Conservation (phyloP, 345 rosid species). For the Nephelium lappaceum region DNA sequence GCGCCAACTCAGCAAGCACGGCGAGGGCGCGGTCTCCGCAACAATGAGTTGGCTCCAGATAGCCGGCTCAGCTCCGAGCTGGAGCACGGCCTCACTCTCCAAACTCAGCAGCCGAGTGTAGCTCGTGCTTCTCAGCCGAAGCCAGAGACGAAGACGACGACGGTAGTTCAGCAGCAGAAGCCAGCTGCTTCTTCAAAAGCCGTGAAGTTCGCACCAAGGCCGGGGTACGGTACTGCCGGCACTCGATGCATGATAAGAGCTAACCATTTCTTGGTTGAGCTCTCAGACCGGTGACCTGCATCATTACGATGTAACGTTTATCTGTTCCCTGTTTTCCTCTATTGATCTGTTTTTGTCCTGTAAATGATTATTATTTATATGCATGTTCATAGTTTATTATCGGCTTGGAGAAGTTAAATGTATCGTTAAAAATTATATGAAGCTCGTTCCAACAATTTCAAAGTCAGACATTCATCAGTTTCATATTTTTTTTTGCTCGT, state of each 20-base stretch:
- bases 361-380: no score
- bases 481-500: no score
- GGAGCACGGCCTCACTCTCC: constrained; percentile 3
- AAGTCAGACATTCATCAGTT: no score
- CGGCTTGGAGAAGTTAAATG: background rate
- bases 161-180: background rate
- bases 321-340: background rate
- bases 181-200: constrained; percentile 29
- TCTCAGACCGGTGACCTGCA: constrained; percentile 52
- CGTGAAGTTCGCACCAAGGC: constrained; percentile 53
- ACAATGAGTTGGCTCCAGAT: background rate
- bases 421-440: no score
- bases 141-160: background rate
- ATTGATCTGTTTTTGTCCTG: background rate
- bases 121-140: background rate
- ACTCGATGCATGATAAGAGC: constrained; percentile 50
- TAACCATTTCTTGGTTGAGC: constrained; percentile 56
- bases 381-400: background rate
- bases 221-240: constrained; percentile 51
- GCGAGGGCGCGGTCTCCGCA: background rate
- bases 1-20: background rate
- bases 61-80: constrained; percentile 5
- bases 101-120: background rate
- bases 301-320: constrained; percentile 49
- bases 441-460: no score